phyloP scores from a whole-genome alignment of 2,329 filamentous ascomycete genomes.

The Neophaeococcomyces mojaviensis region DNA sequence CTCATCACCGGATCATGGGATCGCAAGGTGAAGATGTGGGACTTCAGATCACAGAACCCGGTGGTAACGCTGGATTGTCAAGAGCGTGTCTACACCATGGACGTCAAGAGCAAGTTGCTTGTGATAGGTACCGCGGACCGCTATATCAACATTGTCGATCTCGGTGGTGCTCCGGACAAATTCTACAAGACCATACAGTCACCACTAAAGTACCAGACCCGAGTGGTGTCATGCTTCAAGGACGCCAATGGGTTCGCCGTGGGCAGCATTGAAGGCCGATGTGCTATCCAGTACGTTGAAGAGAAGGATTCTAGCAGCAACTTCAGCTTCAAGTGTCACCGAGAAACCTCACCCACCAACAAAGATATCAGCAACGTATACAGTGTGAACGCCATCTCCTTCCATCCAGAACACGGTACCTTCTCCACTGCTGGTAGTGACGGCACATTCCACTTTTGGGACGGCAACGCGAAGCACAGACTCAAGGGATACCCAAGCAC shows the following conservation, averaged over 20 bases:
- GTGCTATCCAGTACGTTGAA: conserved; percentile 96
- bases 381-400: conserved; percentile 93
- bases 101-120: conserved; percentile 77
- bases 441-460: conserved; percentile 74
- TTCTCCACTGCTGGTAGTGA: conserved; percentile 94
- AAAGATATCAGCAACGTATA: conserved; percentile 76
- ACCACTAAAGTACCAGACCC: conserved; percentile 95
- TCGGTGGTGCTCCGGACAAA: conserved; percentile 74
- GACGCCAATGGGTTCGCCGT: conserved; percentile 90
- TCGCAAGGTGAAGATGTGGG: conserved; percentile 52
- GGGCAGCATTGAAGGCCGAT: conserved; percentile 92
- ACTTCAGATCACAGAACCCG: conserved; percentile 42
- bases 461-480: conserved; percentile 82
- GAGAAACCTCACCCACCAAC: conserved; percentile 58
- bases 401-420: conserved; percentile 95
- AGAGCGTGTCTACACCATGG: conserved; percentile 71
- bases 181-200: conserved; percentile 97
- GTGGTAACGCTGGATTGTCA: conserved; percentile 41
- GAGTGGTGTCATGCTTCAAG: conserved; percentile 88
- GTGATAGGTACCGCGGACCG: conserved; percentile 90
- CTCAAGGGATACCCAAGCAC: conserved; percentile 82
- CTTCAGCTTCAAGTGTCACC: conserved; percentile 99
- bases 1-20: conserved; percentile 74
- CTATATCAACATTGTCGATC: conserved; percentile 91
- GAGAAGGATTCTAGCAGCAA: conserved; percentile 88